Evolutionary conservation across 371 early-diverging fungal genomes (phyloP), one percentile per base, ranked within the genome.

Genomic region (Saksenaea vasiformis): DNA sequence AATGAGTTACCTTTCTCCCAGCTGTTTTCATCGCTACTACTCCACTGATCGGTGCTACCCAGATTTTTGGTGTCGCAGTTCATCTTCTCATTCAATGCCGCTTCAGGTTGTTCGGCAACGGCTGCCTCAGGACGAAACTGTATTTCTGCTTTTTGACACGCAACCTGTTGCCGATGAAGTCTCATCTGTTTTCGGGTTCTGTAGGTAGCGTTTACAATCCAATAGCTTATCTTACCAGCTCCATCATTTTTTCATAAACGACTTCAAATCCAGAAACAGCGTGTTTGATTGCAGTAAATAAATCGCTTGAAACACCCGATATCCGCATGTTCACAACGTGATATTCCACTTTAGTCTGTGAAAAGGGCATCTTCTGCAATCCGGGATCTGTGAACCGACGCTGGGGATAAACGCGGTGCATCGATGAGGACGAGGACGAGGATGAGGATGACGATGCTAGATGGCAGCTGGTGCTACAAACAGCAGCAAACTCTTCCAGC

Each of bases 401-500:
- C 10, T 65, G 66, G 37, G 54, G 67, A 27, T 47, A 47, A 10
- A 22, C 22, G 10, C 47, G 47, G 7, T 47, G 22, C 22, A 22
- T n/a, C 19, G 47, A 11, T 22, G 44, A 11, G n/a, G 44, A n/a
- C n/a, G 44, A n/a, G 14, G 44, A 43, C 37, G n/a, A n/a, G n/a
- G 37, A 8, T 37, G 37, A 13, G 13, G 37, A 35, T 9, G 65
- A 58, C 44, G 56, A 41, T 26, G 65, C 36, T 26, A 65, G 24
- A 28, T 51, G 62, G 17, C 58, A 62, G 34, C 67, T 68, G 37
- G 59, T 55, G 37, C 67, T 65, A 39, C 76, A 76, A 3, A 76
- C 73, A 43, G 73, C 71, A 27, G 76, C 76, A 47, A 76, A 72
- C 54, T 72, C 73, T 26, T 76, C 76, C 37, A 76, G 59, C 28